A percentile compares a stretch with the other conserved stretches of the same genome.
These are phyloP conservation scores for Monarda citriodora DNA, from an alignment of 305 asterid genomes.

Conservation along the genomic window DNA sequence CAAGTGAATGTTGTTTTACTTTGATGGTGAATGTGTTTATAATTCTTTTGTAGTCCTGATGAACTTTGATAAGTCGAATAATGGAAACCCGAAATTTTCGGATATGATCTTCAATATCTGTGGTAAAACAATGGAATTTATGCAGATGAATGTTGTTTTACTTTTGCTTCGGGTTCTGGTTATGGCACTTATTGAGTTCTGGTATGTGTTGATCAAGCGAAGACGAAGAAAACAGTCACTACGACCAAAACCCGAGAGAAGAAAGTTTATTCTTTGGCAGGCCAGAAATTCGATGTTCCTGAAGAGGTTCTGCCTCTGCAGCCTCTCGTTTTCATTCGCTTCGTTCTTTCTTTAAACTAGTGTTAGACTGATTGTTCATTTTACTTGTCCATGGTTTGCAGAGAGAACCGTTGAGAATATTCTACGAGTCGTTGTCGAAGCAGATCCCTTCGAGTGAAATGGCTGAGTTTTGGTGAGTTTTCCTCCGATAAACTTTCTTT, in stretches of 20 bases:
- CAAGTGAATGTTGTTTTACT: conserved; percentile 1
- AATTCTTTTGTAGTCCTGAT: neutral
- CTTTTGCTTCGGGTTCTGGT: neutral
- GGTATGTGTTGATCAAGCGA: conserved; percentile 44
- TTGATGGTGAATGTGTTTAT: conserved; percentile 4
- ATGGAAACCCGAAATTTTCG: neutral
- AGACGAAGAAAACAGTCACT: conserved; percentile 57
- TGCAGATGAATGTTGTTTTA: conserved; percentile 1
- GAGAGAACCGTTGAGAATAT: conserved; percentile 93
- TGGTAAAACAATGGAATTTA: no score
- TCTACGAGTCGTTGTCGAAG: conserved; percentile 83
- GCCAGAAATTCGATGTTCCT: conserved; percentile 91
- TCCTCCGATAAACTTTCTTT: no score
- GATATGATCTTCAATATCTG: no score
- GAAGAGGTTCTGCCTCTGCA: conserved; percentile 70
- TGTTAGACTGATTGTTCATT: neutral
- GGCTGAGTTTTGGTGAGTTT: conserved; percentile 96
- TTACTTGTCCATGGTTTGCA: conserved; percentile 28
- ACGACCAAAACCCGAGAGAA: conserved; percentile 69
- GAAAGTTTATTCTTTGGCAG: conserved; percentile 87
- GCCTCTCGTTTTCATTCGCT: neutral
- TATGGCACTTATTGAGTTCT: conserved; percentile 13
- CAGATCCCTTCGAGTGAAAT: conserved; percentile 98
- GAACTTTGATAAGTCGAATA: neutral
- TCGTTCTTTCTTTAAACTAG: neutral